Evolutionary conservation across 148 eudicot genomes (phyloP).

Genomic region (Silene conica): DNA sequence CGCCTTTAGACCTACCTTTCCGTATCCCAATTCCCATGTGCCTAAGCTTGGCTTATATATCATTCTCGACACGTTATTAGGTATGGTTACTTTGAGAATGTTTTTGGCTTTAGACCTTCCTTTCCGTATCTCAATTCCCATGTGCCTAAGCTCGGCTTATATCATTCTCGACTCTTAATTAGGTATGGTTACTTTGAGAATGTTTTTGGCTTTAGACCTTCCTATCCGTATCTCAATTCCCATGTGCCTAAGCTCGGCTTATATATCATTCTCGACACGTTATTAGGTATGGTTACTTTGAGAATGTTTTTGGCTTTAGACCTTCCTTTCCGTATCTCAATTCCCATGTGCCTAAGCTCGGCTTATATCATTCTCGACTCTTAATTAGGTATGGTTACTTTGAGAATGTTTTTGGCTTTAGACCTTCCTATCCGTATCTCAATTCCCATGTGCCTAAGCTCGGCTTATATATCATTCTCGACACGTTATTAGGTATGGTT

Average conservation of each 20-base stretch:
- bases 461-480: not conserved
- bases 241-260: not conserved
- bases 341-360: not conserved
- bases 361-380: not conserved
- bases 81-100: not conserved
- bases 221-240: conserved; percentile 12
- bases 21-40: conserved; percentile 5
- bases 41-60: not conserved
- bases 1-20: not conserved
- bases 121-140: conserved; percentile 10
- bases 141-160: not conserved
- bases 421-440: conserved; percentile 12
- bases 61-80: not conserved
- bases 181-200: not conserved
- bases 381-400: not conserved
- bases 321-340: conserved; percentile 12
- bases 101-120: not conserved
- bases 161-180: not conserved
- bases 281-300: not conserved
- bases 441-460: not conserved
- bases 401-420: not conserved
- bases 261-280: not conserved
- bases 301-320: not conserved
- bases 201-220: not conserved
- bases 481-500: not conserved